A percentile compares a stretch with the other conserved stretches of the same genome.
Conservation (phyloP, 202 grass and related monocot genomes). For the Musa balbisiana region DNA sequence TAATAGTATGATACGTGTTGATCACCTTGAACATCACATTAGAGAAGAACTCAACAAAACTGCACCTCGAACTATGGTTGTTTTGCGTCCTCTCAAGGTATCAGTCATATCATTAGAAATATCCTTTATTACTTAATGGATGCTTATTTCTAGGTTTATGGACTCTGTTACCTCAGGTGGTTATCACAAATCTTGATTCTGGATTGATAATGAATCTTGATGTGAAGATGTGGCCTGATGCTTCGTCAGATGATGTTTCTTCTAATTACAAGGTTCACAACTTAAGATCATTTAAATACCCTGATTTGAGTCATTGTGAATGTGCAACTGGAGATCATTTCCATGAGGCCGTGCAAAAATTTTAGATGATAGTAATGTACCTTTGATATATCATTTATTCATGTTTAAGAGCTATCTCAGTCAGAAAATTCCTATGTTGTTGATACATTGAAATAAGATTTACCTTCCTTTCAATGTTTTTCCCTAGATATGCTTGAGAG, state of each 20-base stretch:
- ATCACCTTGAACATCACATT: slow-evolving; percentile 81
- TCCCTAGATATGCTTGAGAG: no score
- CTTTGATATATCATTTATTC: no score
- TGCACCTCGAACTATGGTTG: slow-evolving; percentile 62
- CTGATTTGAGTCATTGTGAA: no score
- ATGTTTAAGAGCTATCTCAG: no score
- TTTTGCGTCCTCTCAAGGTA: slow-evolving; percentile 87
- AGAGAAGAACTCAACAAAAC: slow-evolving; percentile 94
- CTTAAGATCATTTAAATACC: no score
- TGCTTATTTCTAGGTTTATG: background rate
- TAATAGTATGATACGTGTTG: slow-evolving; percentile 66
- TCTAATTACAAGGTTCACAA: slow-evolving; percentile 65
- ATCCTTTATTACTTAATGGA: background rate
- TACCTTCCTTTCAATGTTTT: no score
- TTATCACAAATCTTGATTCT: slow-evolving; percentile 86
- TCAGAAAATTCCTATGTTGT: no score
- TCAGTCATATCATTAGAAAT: background rate
- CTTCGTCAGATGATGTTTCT: slow-evolving; percentile 54
- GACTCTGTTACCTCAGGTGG: slow-evolving; percentile 37
- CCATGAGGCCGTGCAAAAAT: no score
- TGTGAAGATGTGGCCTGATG: slow-evolving; percentile 88
- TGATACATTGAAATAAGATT: no score
- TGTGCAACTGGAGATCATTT: no score
- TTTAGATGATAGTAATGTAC: no score
- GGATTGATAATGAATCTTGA: slow-evolving; percentile 62